Conservation (phyloP, 2,329 filamentous ascomycete genomes). For the Dryadomyces quercus-mongolicae region DNA sequence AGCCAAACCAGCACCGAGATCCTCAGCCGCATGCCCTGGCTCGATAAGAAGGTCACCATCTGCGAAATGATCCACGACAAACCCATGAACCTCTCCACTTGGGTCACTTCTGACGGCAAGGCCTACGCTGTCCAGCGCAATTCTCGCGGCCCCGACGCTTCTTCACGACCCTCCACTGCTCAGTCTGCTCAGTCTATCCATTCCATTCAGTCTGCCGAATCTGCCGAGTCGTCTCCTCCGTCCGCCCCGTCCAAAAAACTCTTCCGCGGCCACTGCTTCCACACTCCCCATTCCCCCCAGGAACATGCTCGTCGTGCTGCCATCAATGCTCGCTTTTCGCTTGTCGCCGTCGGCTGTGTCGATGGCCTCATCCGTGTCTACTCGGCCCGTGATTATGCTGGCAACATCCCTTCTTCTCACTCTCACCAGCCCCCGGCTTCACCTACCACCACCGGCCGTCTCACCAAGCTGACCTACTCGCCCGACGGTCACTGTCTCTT, state of each 20-base stretch:
- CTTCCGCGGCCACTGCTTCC: conserved; percentile 88
- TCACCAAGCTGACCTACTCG: conserved; percentile 74
- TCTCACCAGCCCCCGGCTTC: conserved; percentile 60
- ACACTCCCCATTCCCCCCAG: conserved; percentile 49
- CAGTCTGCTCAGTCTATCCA: conserved; percentile 8
- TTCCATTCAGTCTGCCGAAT: neutral
- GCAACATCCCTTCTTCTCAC: conserved; percentile 84
- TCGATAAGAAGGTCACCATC: conserved; percentile 65
- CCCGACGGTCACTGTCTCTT: conserved; percentile 95
- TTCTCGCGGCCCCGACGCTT: neutral
- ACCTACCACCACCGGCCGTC: conserved; percentile 49
- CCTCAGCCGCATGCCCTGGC: conserved; percentile 74
- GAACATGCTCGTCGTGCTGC: conserved; percentile 60
- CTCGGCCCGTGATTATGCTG: conserved; percentile 81
- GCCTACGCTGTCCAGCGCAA: conserved; percentile 81
- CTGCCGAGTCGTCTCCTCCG: neutral
- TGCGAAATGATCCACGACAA: conserved; percentile 85
- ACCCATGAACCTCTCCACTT: conserved; percentile 90
- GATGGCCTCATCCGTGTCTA: conserved; percentile 82
- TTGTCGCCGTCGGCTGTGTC: conserved; percentile 75
- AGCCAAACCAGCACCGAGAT: conserved; percentile 86
- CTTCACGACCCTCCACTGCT: conserved; percentile 19
- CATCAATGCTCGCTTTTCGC: conserved; percentile 89
- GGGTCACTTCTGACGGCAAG: conserved; percentile 79
- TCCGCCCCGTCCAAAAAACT: conserved; percentile 41